A percentile compares a stretch with the other conserved stretches of the same genome.
Conservation (phyloP, 108 stramenopile species). For the Mediolabrus comicus region DNA sequence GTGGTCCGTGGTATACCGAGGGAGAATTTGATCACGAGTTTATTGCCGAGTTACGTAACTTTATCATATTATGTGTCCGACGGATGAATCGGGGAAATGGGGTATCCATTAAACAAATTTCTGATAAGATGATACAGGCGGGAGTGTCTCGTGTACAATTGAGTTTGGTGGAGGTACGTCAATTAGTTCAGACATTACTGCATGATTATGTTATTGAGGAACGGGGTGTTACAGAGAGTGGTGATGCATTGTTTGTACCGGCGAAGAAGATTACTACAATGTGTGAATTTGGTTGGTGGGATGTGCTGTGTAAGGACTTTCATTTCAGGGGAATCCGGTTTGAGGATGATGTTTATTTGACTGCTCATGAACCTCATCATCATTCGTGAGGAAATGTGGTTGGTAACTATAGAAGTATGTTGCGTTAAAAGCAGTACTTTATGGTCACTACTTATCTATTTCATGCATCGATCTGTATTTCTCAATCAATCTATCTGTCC, state of each 20-base stretch:
- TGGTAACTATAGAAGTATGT: too few relatives aligned
- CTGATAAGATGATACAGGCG: constrained; percentile 69
- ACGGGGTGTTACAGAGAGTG: constrained; percentile 40
- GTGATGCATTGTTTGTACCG: constrained; percentile 57
- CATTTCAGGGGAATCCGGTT: constrained; percentile 76
- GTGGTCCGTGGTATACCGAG: constrained; percentile 97
- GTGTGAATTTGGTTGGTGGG: constrained; percentile 77
- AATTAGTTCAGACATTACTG: constrained; percentile 86
- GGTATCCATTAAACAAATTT: constrained; percentile 67
- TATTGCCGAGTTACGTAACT: constrained; percentile 86
- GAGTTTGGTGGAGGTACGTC: constrained; percentile 82
- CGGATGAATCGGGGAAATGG: constrained; percentile 65
- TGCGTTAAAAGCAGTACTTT: too few relatives aligned
- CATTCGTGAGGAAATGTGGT: constrained; percentile 62
- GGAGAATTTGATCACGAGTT: constrained; percentile 98
- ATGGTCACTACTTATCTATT: too few relatives aligned
- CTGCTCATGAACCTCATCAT: constrained; percentile 84
- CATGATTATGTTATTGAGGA: constrained; percentile 83
- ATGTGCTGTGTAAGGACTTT: constrained; percentile 76
- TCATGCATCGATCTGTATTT: constrained; percentile 21
- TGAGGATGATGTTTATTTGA: constrained; percentile 79
- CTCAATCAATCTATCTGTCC: constrained; percentile 73
- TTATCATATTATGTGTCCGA: constrained; percentile 71
- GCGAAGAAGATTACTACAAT: constrained; percentile 63
- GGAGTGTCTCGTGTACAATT: constrained; percentile 87